Evolutionary conservation across 2,329 filamentous ascomycete species (phyloP).

Genomic region (Emergomyces orientalis): DNA sequence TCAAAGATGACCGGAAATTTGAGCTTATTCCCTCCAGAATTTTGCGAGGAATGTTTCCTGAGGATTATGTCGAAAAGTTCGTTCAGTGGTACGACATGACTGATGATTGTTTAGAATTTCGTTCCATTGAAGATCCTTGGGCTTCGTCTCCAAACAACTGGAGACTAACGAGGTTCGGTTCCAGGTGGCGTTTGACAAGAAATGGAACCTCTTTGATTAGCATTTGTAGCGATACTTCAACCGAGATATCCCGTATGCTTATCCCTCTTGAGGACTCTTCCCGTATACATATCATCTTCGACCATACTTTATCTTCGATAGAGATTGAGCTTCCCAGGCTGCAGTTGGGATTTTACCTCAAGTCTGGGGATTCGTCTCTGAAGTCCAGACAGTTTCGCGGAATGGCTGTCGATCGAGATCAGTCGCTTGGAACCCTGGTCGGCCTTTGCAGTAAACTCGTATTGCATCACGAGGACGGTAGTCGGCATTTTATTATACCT

Average conservation of each 20-base stretch:
- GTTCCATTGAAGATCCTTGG: slow-evolving; percentile 24
- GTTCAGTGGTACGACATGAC: slow-evolving; percentile 41
- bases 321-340: slow-evolving; percentile 41
- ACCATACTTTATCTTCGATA: slow-evolving; percentile 17
- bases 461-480: slow-evolving; percentile 22
- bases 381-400: slow-evolving; percentile 44
- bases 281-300: slow-evolving; percentile 30
- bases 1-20: slow-evolving; percentile 14
- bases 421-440: slow-evolving; percentile 40
- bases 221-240: slow-evolving; percentile 27
- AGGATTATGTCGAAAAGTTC: slow-evolving; percentile 31
- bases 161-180: slow-evolving; percentile 19
- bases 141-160: slow-evolving; percentile 20
- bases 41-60: slow-evolving; percentile 25
- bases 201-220: slow-evolving; percentile 24
- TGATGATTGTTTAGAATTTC: slow-evolving; percentile 24
- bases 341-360: slow-evolving; percentile 40
- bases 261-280: slow-evolving; percentile 29
- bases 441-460: slow-evolving; percentile 46
- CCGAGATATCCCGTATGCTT: slow-evolving; percentile 27
- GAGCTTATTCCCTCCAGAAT: slow-evolving; percentile 27
- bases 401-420: slow-evolving; percentile 41
- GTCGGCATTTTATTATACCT: slow-evolving; percentile 34
- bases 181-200: slow-evolving; percentile 15
- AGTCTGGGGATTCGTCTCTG: slow-evolving; percentile 22